Conservation (phyloP, 345 rosid genomes). For the Turnera subulata region DNA sequence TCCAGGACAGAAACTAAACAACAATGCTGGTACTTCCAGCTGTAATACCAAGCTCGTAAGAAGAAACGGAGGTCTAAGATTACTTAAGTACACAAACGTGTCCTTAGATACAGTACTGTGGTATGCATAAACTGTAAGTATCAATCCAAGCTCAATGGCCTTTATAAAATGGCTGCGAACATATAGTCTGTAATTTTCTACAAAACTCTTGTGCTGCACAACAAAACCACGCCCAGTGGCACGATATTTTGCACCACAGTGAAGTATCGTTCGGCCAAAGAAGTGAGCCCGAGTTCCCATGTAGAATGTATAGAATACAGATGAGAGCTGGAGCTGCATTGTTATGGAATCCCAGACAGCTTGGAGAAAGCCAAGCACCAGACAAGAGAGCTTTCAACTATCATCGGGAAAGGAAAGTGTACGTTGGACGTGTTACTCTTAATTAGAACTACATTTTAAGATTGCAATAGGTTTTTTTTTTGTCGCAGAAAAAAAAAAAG, state of each 20-base stretch:
- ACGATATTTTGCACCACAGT: conserved; percentile 96
- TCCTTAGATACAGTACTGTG: conserved; percentile 69
- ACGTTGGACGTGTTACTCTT: too few species aligned
- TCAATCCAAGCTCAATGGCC: conserved; percentile 82
- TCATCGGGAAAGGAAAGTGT: too few species aligned
- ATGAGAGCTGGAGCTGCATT: conserved; percentile 94
- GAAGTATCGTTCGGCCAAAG: conserved; percentile 94
- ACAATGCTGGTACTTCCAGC: conserved; percentile 48
- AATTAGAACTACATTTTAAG: too few species aligned
- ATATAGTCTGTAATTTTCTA: conserved; percentile 80
- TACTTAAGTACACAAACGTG: conserved; percentile 70
- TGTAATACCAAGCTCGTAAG: conserved; percentile 74
- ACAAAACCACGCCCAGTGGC: conserved; percentile 98
- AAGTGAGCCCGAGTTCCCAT: conserved; percentile 96
- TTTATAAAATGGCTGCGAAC: conserved; percentile 85
- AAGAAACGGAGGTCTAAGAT: conserved; percentile 86
- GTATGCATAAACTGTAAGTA: conserved; percentile 73
- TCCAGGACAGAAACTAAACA: conserved; percentile 84
- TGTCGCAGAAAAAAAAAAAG: too few species aligned
- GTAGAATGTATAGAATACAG: conserved; percentile 89
- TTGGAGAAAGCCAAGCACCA: conserved; percentile 89
- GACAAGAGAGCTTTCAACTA: conserved; percentile 89
- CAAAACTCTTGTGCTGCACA: conserved; percentile 90
- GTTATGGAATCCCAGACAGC: conserved; percentile 94
- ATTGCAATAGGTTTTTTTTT: too few species aligned